Base-by-base conservation (phyloP, 257 asterid species). In the Avicennia marina region DNA sequence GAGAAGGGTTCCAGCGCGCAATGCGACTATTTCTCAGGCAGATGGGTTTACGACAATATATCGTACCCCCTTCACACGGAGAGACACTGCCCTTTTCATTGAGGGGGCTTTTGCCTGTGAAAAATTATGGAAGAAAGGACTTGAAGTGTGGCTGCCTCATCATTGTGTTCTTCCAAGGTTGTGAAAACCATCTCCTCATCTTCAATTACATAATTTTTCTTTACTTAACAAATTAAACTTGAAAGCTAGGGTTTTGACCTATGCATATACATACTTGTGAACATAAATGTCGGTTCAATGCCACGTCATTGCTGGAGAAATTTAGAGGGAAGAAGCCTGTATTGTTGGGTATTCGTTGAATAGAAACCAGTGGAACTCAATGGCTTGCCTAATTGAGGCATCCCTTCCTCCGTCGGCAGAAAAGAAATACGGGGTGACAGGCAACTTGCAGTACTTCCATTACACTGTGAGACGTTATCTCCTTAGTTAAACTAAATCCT, bases 341-440 rank as follows among this genome's bases (percentile, higher is more conserved):
- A 0, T 84, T 16, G 95, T 87, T 0, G 96, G 96, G 0, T 93
- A 87, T 57, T 87, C 96, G 0, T 48, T 87, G 78, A 82, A 84
- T 49, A 70, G 82, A 58, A 81, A 80, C 40, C 96, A 84, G 43
- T 82, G 87, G 87, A 60, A 44, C 4, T 87, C 96, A 1, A 43
- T 87, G 83, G 76, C 85, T 11, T 84, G 95, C 65, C 34, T 87
- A 11, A 43, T 82, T 4, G 87, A 82, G 48, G 64, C 87, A 0
- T 62, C 86, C 11, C 70, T 82, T 16, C 62, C 71, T 22, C 63
- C 69, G 18, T 41, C 88, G 0, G 19, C 73, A 16, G 51, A 60
- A 0, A 72, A 66, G 15, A 10, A 41, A 10, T 15, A 58, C 1
- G 43, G 41, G 36, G 32, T 45, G 15, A 36, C 41, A 7, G 82